phyloP scores from a whole-genome alignment of 345 rosid species.

The Kernera saxatilis region DNA sequence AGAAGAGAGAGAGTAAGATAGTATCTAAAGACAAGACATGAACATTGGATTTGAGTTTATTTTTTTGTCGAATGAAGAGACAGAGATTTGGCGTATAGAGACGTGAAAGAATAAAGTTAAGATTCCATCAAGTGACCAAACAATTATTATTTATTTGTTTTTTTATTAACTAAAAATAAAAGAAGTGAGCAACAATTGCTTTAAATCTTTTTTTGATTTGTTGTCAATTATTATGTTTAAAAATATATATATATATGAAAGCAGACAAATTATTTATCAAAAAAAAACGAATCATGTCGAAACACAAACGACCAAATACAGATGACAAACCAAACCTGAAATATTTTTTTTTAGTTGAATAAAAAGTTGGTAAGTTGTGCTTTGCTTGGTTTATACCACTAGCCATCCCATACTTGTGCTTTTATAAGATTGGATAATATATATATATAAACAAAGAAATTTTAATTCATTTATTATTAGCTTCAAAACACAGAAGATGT shows the following conservation, averaged over 20 bases:
- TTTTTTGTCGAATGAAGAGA: constrained; percentile 21
- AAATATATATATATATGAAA: background rate
- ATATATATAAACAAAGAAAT: too few species aligned
- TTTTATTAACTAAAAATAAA: background rate
- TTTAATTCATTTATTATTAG: too few species aligned
- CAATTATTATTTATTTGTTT: background rate
- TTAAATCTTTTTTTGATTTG: too few species aligned
- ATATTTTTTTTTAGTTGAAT: background rate
- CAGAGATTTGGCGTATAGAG: constrained; percentile 12
- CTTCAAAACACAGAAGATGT: too few species aligned
- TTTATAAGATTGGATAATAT: too few species aligned
- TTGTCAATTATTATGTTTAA: background rate
- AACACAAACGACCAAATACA: background rate
- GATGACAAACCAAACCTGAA: background rate
- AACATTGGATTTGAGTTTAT: constrained; percentile 13
- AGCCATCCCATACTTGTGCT: too few species aligned
- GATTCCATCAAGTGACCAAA: constrained; percentile 12
- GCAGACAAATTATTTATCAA: too few species aligned
- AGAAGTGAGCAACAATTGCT: too few species aligned
- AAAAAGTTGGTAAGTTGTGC: background rate
- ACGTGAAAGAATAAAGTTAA: constrained; percentile 27
- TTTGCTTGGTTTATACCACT: too few species aligned
- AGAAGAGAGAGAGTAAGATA: background rate
- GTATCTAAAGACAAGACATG: constrained; percentile 11
- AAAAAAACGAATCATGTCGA: background rate